Conservation (phyloP, 768 basidiomycete species). For the Hygrocybe coccinea region DNA sequence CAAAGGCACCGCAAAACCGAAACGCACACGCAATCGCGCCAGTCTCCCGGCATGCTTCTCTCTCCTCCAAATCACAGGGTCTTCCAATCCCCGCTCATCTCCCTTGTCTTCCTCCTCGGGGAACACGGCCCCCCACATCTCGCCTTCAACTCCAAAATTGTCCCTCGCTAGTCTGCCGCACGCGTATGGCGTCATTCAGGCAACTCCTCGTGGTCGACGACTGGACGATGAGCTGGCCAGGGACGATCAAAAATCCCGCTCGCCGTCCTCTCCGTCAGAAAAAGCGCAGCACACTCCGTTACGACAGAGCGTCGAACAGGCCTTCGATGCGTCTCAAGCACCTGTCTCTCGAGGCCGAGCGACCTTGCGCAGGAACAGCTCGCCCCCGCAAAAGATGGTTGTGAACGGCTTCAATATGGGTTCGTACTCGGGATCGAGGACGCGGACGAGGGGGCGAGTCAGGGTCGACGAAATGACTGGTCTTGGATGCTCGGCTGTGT, state of each 20-base stretch:
- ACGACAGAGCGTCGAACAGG: conserved; percentile 36
- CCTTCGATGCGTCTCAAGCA: conserved; percentile 44
- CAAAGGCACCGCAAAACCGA: conserved; percentile 34
- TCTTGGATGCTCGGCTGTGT: conserved; percentile 36
- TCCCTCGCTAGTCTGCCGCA: conserved; percentile 21
- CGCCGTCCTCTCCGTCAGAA: conserved; percentile 29
- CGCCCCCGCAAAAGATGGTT: conserved; percentile 50
- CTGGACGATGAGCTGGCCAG: conserved; percentile 34
- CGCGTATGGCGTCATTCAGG: conserved; percentile 28
- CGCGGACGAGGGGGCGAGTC: conserved; percentile 42
- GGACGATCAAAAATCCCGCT: conserved; percentile 30
- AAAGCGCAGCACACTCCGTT: conserved; percentile 15
- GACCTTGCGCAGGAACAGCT: conserved; percentile 50
- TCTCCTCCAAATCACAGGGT: conserved; percentile 52
- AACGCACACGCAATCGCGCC: conserved; percentile 59
- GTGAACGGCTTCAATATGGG: conserved; percentile 30
- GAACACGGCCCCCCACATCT: conserved; percentile 44
- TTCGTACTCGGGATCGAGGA: conserved; percentile 27
- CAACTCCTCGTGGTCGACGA: conserved; percentile 53
- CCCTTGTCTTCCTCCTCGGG: conserved; percentile 46
- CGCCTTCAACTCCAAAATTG: conserved; percentile 60
- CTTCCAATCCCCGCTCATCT: conserved; percentile 33
- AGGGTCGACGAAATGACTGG: conserved; percentile 42
- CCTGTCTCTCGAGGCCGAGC: conserved; percentile 46
- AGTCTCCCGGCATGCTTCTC: conserved; percentile 76